Evolutionary conservation across 2,329 filamentous ascomycete species (phyloP), one percentile per base, ranked within the genome.

Genomic region (Alternaria angustiovoidea): DNA sequence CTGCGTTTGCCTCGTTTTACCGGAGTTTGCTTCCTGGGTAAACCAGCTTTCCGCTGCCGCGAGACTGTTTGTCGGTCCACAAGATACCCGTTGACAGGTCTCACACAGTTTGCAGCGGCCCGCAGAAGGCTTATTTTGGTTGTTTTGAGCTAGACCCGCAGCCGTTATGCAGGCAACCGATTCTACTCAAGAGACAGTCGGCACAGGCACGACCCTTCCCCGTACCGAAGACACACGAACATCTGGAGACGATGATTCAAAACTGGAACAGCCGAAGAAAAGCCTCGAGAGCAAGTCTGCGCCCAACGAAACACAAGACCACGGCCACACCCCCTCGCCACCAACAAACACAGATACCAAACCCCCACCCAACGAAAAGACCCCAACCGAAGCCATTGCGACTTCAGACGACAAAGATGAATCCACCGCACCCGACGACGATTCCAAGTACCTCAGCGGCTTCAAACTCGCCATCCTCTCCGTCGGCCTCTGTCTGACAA

Each of bases 81-180:
- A 14, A 9, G 42, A 41, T 44, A 51, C 48, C 49, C 34, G 30
- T 58, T 51, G 44, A 32, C 20, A 38, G 30, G 34, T 51, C 22
- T 30, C 46, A 55, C 55, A 14, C 52, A 41, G 36, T 39, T 43
- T 49, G 36, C 43, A 51, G 48, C 62, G 59, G 62, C 46, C 59
- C 59, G 57, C 41, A 47, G 5, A 34, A 57, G 59, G 55, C 52
- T 51, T n/a, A n/a, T 59, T 51, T 56, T 41, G 16, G n/a, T 39
- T 54, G 61, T 24, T 22, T 44, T 47, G 36, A 44, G 38, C 39
- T 38, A 46, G 34, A 12, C 14, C 51, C 30, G 11, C 16, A 41
- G 36, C 30, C 47, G 56, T 20, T 1, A 68, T 68, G 66, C 57
- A 59, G 34, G 22, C 36, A 28, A 4, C 53, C 38, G 51, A 58